Base-by-base conservation (phyloP, 208 protist species). In the Novymonas esmeraldas region DNA sequence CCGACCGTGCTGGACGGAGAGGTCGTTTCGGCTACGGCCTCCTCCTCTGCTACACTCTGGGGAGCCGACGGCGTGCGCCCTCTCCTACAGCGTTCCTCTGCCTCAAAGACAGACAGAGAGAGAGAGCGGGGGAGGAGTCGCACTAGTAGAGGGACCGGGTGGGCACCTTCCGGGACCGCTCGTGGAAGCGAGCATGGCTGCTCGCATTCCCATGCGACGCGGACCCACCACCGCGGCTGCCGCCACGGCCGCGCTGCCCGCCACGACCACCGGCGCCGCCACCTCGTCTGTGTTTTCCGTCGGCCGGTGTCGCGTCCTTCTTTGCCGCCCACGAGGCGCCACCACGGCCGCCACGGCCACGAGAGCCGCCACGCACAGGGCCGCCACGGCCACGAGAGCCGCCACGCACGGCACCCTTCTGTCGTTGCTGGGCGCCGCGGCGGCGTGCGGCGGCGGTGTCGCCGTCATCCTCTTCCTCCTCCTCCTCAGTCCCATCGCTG, bases 141-240 rank as follows among this genome's bases (percentile, higher is more conserved):
- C 4, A 10, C 36, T 77, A 90, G 39, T 90, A 90, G 18, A 90
- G 50, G 2, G 84, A 85, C 13, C 80, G 84, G 22, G 80, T 84
- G 36, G 70, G 64, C n/a, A 84, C 75, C 49, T 81, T 85, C 22
- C 59, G 54, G 22, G 59, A 48, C 7, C 67, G 56, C 34, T 64
- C 51, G 20, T 69, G 42, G 39, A 71, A 70, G 42, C 63, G 41
- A 7, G 39, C n/a, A 4, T 29, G 29, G 48, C 33, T 46, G 11
- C 24, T 24, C 14, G 29, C 16, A 13, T 61, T 46, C 28, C 45
- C 39, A 9, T 59, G 54, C n/a, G 33, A n/a, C 1, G 4, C 44
- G 11, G 1, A 3, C 38, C 36, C 24, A 28, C 22, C 14, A 54
- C 26, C 26, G 34, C 11, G 14, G 0, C 22, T 28, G 39, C 38